These are phyloP conservation scores for Cordyceps farinosa DNA, from an alignment of 2,329 filamentous ascomycete genomes.

Conservation along the genomic window DNA sequence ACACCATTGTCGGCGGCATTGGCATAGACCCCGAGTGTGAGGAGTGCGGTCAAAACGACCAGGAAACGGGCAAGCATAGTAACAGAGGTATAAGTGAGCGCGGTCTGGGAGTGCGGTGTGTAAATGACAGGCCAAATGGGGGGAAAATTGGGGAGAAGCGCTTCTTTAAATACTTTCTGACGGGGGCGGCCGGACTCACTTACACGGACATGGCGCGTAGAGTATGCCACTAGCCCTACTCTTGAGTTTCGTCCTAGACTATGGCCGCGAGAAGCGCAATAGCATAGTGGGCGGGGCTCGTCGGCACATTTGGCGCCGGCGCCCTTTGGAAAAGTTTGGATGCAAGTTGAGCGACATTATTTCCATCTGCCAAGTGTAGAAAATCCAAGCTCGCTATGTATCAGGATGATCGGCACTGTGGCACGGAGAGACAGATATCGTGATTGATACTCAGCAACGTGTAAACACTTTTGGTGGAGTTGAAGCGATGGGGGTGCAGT, in stretches of 20 bases:
- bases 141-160: not conserved
- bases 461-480: not conserved
- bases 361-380: not conserved
- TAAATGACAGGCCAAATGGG: not conserved
- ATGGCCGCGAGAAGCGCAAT: not conserved
- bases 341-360: not conserved
- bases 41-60: not conserved
- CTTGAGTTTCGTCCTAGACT: slow-evolving; percentile 10
- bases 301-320: not conserved
- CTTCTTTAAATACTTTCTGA: not conserved
- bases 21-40: not conserved
- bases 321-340: not conserved
- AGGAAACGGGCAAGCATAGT: not conserved
- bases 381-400: not conserved
- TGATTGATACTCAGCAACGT: not conserved
- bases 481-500: not conserved
- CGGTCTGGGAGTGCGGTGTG: no score
- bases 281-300: not conserved
- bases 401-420: no score
- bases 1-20: not conserved
- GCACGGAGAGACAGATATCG: not conserved
- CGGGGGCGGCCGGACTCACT: not conserved
- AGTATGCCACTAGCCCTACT: not conserved
- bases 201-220: not conserved
- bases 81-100: not conserved